Base-by-base conservation (phyloP, 2,329 filamentous ascomycete species). In the Trichoderma cornu-damae region DNA sequence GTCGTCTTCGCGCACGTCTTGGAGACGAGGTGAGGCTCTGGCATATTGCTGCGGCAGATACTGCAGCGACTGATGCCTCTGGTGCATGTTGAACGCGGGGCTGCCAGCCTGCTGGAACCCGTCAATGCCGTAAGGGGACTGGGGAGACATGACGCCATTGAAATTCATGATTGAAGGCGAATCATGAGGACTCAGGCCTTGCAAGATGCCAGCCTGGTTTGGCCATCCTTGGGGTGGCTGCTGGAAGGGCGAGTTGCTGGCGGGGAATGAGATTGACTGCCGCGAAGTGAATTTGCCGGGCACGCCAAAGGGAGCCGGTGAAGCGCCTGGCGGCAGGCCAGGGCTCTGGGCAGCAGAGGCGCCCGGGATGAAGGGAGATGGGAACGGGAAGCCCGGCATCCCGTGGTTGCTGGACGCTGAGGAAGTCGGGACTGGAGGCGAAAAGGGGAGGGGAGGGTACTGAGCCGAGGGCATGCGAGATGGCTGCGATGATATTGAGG, bases 401-500 rank as follows among this genome's bases (percentile, higher is more conserved):
- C 46, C 71, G 49, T 84, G 84, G 61, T 84, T 87, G 73, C 89
- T 93, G 30, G 83, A 84, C 11, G 86, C 88, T 28, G 91, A 96
- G 0, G 85, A 86, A 0, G 90, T 85, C 18, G 89, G 89, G 24
- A 96, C 74, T 1, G 91, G 90, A 8, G 93, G 91, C 20, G 92
- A 95, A 67, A 93, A 91, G 4, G 90, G 84, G 50, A 93, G 75
- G 6, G 86, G 81, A 4, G 89, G 87, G 67, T 90, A 89, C 63
- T 89, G 86, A 43, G 83, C 84, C 7, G 90, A 91, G 20, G 84
- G 77, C 65, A 88, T 87, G 58, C 87, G 78, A 65, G 84, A 87
- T 62, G 86, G 76, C n/a, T 76, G 82, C 8, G 86, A 86, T 12
- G 90, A 93, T 62, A 87, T 79, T 3, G 84, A 83, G 40, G 79